Conservation (phyloP, 768 basidiomycete species). For the Lentinula lateritia region DNA sequence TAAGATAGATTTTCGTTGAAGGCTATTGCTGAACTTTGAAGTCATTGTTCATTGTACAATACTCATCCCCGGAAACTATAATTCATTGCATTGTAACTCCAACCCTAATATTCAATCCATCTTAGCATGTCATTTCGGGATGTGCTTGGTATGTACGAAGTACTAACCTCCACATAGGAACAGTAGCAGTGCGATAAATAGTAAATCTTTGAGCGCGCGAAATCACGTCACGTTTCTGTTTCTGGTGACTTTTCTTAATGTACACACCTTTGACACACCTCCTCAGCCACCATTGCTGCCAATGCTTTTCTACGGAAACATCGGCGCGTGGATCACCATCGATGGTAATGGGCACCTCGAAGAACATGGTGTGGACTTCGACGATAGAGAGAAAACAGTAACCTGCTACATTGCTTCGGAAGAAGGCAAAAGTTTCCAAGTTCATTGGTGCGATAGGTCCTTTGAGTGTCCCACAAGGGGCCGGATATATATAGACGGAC, state of each 20-base stretch:
- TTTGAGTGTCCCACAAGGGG: not conserved
- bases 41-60: too few relatives aligned
- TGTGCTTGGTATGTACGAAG: too few relatives aligned
- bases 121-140: too few relatives aligned
- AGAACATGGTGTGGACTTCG: not conserved
- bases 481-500: not conserved
- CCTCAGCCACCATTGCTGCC: not conserved
- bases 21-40: too few relatives aligned
- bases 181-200: too few relatives aligned
- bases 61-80: too few relatives aligned
- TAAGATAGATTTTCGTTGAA: too few relatives aligned
- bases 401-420: not conserved
- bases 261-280: not conserved
- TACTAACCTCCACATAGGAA: too few relatives aligned
- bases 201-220: not conserved
- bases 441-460: not conserved
- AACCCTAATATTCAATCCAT: too few relatives aligned
- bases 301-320: not conserved
- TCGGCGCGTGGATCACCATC: not conserved
- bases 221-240: not conserved
- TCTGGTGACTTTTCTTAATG: not conserved
- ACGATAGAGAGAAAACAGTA: not conserved
- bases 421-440: not conserved
- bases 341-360: not conserved
- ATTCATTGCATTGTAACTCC: too few relatives aligned